Evolutionary conservation across 78 protist genomes (phyloP).

Genomic region (Protostelium mycophagum): DNA sequence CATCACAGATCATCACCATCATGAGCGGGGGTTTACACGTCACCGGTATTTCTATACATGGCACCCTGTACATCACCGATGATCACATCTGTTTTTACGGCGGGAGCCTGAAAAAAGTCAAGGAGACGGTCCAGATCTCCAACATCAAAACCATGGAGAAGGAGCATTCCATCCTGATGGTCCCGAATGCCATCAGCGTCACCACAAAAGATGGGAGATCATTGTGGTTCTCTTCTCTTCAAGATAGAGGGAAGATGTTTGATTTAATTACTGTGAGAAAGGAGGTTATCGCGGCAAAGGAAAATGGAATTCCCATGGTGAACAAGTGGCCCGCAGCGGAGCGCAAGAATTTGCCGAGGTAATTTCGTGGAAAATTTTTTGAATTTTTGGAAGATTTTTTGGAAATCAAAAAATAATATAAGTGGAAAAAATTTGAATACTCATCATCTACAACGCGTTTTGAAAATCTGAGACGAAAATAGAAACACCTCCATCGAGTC

Average conservation of each 20-base stretch:
- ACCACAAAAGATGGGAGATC: not conserved
- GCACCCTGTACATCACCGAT: not conserved
- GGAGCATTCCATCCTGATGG: not conserved
- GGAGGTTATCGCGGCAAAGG: not conserved
- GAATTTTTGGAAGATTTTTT: too few species aligned
- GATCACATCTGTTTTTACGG: not conserved
- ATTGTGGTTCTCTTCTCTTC: not conserved
- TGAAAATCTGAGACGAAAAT: too few species aligned
- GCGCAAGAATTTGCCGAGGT: too few species aligned
- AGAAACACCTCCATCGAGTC: not conserved
- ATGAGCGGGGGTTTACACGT: not conserved
- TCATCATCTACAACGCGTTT: too few species aligned
- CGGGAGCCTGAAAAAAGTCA: not conserved
- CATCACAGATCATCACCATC: not conserved
- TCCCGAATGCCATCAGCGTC: not conserved
- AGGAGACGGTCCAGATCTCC: not conserved
- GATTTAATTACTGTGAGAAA: not conserved
- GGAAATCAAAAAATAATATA: too few species aligned
- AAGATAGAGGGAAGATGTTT: not conserved
- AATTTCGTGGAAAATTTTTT: too few species aligned
- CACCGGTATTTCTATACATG: not conserved
- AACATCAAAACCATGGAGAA: not conserved
- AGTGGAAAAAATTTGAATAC: too few species aligned
- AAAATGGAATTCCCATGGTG: too few species aligned
- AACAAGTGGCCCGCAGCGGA: too few species aligned